Evolutionary conservation across 257 asterid species (phyloP).

Genomic region (Echites panduratus): DNA sequence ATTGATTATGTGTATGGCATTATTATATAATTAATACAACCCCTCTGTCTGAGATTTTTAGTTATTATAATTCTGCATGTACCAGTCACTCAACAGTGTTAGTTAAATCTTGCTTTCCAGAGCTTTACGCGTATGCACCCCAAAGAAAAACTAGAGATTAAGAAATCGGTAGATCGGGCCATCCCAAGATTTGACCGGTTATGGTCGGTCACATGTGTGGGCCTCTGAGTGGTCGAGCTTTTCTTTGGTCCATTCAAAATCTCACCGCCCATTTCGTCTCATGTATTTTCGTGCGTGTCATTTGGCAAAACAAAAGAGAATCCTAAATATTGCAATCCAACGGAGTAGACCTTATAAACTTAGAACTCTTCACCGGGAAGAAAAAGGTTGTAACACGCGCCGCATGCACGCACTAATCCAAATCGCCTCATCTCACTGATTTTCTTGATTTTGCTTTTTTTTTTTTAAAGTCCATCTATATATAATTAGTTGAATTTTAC

Average conservation of each 20-base stretch:
- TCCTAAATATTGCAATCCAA: slow-evolving; percentile 20
- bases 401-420: background rate
- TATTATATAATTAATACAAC: too few relatives aligned
- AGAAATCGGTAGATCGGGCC: background rate
- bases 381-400: background rate
- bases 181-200: slow-evolving; percentile 20
- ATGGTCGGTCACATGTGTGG: slow-evolving; percentile 34
- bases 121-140: background rate
- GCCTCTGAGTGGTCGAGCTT: background rate
- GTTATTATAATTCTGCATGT: too few relatives aligned
- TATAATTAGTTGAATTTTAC: too few relatives aligned
- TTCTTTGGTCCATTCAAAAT: background rate
- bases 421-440: too few relatives aligned
- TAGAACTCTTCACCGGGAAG: slow-evolving; percentile 3
- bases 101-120: background rate
- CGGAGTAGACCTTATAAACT: background rate
- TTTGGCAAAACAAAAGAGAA: slow-evolving; percentile 1
- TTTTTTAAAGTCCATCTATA: too few relatives aligned
- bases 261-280: slow-evolving; percentile 21
- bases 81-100: background rate
- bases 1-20: too few relatives aligned
- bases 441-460: too few relatives aligned
- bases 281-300: background rate
- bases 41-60: too few relatives aligned
- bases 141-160: background rate